phyloP scores from a whole-genome alignment of 2,329 filamentous ascomycete species.

The Pyricularia pennisetigena region DNA sequence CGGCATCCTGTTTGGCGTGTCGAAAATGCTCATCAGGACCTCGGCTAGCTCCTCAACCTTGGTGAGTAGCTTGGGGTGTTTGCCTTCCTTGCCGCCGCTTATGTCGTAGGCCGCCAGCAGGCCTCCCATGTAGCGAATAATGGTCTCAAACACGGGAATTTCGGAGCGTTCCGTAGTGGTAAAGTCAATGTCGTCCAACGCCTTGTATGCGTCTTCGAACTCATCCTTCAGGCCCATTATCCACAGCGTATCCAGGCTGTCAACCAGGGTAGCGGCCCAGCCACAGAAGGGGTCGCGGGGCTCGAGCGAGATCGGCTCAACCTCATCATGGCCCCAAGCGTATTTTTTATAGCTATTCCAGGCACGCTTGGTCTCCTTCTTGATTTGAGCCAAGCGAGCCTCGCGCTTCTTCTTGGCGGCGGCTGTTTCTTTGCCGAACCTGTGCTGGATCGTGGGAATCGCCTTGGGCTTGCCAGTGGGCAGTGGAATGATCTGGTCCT shows the following conservation, averaged over 20 bases:
- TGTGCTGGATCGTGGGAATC: constrained; percentile 69
- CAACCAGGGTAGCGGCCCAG: constrained; percentile 82
- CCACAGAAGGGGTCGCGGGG: constrained; percentile 78
- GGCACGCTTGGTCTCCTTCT: constrained; percentile 62
- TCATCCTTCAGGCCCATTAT: constrained; percentile 73
- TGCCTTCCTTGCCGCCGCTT: constrained; percentile 46
- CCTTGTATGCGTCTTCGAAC: constrained; percentile 67
- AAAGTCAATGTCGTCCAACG: constrained; percentile 70
- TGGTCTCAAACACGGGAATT: constrained; percentile 89
- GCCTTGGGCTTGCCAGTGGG: constrained; percentile 60
- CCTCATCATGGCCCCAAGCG: constrained; percentile 82
- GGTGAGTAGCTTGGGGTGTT: constrained; percentile 58
- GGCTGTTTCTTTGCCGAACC: constrained; percentile 55
- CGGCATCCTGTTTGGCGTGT: constrained; percentile 92
- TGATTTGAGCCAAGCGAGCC: constrained; percentile 56
- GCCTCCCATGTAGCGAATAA: constrained; percentile 84
- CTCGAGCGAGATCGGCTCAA: constrained; percentile 59
- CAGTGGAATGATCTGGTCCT: constrained; percentile 61
- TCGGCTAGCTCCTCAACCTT: constrained; percentile 75
- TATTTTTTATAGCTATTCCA: constrained; percentile 75
- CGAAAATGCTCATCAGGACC: constrained; percentile 72
- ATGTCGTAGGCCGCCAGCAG: constrained; percentile 81
- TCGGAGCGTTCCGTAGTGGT: constrained; percentile 55
- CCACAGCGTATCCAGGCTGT: constrained; percentile 75
- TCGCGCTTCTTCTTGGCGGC: constrained; percentile 51